Evolutionary conservation across 2,329 filamentous ascomycete genomes (phyloP), one percentile per base, ranked within the genome.

Genomic region (Calcarisporium arbuscula): DNA sequence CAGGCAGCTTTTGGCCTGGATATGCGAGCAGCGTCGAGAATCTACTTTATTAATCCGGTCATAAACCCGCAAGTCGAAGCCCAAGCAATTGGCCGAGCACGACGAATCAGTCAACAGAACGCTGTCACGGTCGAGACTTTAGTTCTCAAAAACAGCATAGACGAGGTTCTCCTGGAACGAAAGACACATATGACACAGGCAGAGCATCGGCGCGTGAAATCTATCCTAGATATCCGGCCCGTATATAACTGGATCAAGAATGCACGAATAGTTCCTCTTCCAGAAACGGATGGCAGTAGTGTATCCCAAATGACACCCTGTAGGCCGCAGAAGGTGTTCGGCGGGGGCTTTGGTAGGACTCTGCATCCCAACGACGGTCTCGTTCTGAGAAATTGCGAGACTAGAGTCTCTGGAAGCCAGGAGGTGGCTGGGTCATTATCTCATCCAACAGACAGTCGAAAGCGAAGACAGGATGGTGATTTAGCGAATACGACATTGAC

Each of bases 1-100:
- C 86, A 92, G 52, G 89, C 89, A 19, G 86, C 89, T 0, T 86
- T 89, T 41, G 90, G 90, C 0, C 68, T 96, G 0, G 89, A 95
- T 52, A 79, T 95, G 56, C 80, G 80, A 33, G 79, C 77, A 9
- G 89, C 89, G 2, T 92, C 84, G 5, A 70, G 90, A 3, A 81
- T 96, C 8, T 94, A 88, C 58, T 95, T 96, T 43, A 73, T 94
- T 36, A 90, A 83, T 43, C 89, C 90, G 0, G 85, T 94, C 10
- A 82, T 92, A 54, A 84, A 89, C 34, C 87, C 87, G 0, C 77
- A 85, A 43, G 73, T 94, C 1, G 85, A 94, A 55, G 87, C 85
- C 2, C 90, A 96, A 57, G 90, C 90, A 0, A 86, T 95, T 43
- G 94, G 94, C 40, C 80, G 90, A 52, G 87, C 85, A 0, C 83